Conservation (phyloP, 305 asterid genomes). For the Fraxinus albicans region DNA sequence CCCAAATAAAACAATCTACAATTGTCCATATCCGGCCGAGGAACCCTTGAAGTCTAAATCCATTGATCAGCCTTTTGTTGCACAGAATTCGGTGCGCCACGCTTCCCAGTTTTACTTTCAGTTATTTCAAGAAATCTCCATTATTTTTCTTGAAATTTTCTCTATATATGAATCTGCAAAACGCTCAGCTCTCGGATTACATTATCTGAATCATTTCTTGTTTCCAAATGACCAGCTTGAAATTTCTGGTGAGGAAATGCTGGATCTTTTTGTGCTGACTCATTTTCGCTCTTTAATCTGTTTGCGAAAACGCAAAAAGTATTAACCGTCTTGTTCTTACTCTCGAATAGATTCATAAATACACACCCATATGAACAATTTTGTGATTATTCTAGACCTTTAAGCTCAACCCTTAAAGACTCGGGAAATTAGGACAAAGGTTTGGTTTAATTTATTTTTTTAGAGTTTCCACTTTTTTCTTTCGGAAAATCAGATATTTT, state of each 20-base stretch:
- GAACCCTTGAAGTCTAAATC: conserved; percentile 24
- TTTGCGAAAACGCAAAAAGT: conserved; percentile 52
- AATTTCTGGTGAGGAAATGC: conserved; percentile 51
- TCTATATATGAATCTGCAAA: neutral
- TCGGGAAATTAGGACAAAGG: conserved; percentile 20
- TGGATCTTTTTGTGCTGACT: conserved; percentile 55
- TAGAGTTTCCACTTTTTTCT: too few relatives aligned
- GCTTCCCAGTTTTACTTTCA: neutral
- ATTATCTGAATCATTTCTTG: neutral
- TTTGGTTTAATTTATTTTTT: neutral
- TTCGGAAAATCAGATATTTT: too few relatives aligned
- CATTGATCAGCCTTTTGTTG: neutral
- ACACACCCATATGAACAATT: neutral
- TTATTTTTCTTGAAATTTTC: neutral
- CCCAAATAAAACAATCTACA: conserved; percentile 16
- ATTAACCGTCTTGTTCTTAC: neutral
- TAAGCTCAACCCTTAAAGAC: conserved; percentile 30
- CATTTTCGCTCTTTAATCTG: conserved; percentile 63
- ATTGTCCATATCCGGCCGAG: conserved; percentile 21
- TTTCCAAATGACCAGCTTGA: conserved; percentile 30
- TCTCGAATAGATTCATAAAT: neutral
- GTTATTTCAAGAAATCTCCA: neutral
- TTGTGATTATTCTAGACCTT: conserved; percentile 10
- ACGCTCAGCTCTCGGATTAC: neutral
- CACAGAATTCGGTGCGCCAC: neutral